Evolutionary conservation across 768 basidiomycete genomes (phyloP), one percentile per base, ranked within the genome.

Genomic region (Postia placenta): DNA sequence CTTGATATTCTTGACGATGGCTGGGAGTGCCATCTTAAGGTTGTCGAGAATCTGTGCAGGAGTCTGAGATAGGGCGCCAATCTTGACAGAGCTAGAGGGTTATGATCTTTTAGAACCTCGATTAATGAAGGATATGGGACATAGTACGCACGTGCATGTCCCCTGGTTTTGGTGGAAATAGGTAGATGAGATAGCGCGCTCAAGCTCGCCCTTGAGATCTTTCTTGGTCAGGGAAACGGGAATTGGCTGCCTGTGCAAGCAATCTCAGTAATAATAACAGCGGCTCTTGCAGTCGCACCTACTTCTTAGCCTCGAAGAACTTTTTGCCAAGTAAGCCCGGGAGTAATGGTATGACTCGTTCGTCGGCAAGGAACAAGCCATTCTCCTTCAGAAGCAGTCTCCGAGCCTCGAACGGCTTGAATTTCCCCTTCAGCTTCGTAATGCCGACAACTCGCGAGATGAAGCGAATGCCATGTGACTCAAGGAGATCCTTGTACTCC

Each of bases 301-400:
- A 96, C 93, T 97, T 98, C 71, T 98, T 98, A 1, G 93, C 91
- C 25, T 89, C 79, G 58, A 97, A 92, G 79, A 91, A 98, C 59
- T 85, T 87, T 45, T 80, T 83, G 5, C 96, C 96, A 2, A 98
- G 73, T 41, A 97, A 69, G 52, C 80, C 81, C 1, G 95, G 95
- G 48, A 98, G 76, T 47, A 92, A 68, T n/a, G 87, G 86, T 30
- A 95, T 71, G 37, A 99, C 74, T 24, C 92, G 74, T 53, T 96
- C 92, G 67, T 99, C 96, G 14, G 92, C 92, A 43, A 98, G 75
- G 69, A 97, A 99, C 55, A 98, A 62, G 6, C 83, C 94, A 56
- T 95, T 87, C 64, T 96, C 92, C 63, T 86, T 87, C 56, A 94
- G 69, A 28, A 98, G 67, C 62, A 86, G 70, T 39, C 96, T 72